Evolutionary conservation across 805 yeast genomes (phyloP).

Genomic region (Cyberlindnera americana): DNA sequence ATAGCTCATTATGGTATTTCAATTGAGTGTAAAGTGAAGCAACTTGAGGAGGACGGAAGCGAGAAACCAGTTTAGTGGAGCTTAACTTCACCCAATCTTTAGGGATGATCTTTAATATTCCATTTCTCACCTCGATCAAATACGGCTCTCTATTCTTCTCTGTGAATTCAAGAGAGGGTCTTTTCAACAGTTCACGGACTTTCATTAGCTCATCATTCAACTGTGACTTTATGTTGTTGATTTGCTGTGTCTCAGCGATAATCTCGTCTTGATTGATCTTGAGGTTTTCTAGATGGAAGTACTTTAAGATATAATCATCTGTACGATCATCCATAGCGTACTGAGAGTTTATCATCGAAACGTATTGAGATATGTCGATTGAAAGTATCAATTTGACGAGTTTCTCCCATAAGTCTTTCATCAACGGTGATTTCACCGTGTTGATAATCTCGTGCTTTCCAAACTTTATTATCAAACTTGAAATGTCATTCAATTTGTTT

Average conservation of each 20-base stretch:
- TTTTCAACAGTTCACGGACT: constrained; percentile 43
- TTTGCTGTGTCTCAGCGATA: constrained; percentile 37
- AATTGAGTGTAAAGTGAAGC: constrained; percentile 47
- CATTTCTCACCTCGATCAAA: constrained; percentile 69
- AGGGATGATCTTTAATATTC: constrained; percentile 54
- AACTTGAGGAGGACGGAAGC: constrained; percentile 68
- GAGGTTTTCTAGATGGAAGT: constrained; percentile 37
- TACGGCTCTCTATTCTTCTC: constrained; percentile 65
- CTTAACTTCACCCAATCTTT: constrained; percentile 72
- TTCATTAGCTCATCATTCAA: constrained; percentile 50
- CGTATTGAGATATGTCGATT: constrained; percentile 33
- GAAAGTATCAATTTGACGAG: constrained; percentile 34
- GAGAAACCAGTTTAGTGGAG: constrained; percentile 61
- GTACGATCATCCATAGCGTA: constrained; percentile 50
- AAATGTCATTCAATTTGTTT: constrained; percentile 34
- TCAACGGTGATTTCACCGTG: constrained; percentile 28
- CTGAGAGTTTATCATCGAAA: constrained; percentile 47
- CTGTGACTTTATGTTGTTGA: constrained; percentile 40
- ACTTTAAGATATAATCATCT: constrained; percentile 42
- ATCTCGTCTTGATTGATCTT: constrained; percentile 38
- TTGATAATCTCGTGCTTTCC: constrained; percentile 27
- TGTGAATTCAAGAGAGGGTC: constrained; percentile 55
- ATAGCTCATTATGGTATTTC: constrained; percentile 58
- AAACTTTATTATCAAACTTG: constrained; percentile 29
- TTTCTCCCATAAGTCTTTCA: constrained; percentile 36